Conservation (phyloP, 1,284 basidiomycete species). For the Polyporus tsugae region DNA sequence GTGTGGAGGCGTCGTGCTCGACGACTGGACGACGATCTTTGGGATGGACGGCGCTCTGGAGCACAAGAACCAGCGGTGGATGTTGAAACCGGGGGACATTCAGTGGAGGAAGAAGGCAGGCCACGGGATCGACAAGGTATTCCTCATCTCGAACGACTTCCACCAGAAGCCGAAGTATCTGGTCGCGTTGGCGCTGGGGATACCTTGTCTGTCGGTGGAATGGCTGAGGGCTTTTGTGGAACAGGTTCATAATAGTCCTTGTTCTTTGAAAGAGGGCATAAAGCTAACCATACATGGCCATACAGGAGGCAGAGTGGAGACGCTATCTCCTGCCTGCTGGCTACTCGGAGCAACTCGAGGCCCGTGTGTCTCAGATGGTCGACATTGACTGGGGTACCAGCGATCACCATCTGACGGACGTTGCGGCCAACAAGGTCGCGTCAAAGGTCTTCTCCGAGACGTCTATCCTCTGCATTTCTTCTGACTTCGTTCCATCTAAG, state of each 20-base stretch:
- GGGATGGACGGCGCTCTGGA: slow-evolving; percentile 59
- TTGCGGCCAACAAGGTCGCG: slow-evolving; percentile 64
- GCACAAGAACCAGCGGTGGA: slow-evolving; percentile 58
- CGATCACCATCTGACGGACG: slow-evolving; percentile 58
- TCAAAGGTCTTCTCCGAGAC: slow-evolving; percentile 61
- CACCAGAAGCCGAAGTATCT: slow-evolving; percentile 82
- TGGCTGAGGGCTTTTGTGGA: slow-evolving; percentile 63
- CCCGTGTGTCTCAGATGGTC: slow-evolving; percentile 72
- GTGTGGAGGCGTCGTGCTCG: slow-evolving; percentile 67
- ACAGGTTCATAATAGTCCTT: slow-evolving; percentile 44
- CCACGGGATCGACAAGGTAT: slow-evolving; percentile 61
- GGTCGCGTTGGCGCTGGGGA: slow-evolving; percentile 83
- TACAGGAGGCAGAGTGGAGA: slow-evolving; percentile 61
- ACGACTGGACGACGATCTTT: slow-evolving; percentile 75
- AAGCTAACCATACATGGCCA: slow-evolving; percentile 21
- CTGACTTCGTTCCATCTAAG: slow-evolving; percentile 57
- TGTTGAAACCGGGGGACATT: slow-evolving; percentile 55
- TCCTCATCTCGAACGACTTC: slow-evolving; percentile 71
- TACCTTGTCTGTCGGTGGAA: slow-evolving; percentile 78
- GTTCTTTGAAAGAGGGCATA: neutral
- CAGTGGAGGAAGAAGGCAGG: slow-evolving; percentile 49
- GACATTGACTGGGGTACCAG: slow-evolving; percentile 76
- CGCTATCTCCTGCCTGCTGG: slow-evolving; percentile 76
- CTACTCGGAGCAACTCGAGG: slow-evolving; percentile 57
- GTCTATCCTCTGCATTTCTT: slow-evolving; percentile 63